phyloP scores from a whole-genome alignment of 2,329 filamentous ascomycete species.

The Periconia sp. region DNA sequence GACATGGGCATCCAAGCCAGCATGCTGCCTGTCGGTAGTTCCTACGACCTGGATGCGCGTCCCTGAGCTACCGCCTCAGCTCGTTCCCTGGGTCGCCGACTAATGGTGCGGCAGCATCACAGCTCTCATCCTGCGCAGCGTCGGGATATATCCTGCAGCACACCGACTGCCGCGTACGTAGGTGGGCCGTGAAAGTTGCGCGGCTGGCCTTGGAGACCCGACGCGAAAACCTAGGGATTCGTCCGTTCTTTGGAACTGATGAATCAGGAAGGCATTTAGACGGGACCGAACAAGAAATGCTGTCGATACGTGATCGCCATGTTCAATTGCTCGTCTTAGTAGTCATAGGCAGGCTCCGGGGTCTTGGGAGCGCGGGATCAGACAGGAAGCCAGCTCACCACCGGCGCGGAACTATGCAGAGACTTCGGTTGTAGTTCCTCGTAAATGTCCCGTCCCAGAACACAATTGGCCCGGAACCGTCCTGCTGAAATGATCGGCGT shows the following conservation, averaged over 20 bases:
- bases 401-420: neutral
- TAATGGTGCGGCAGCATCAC: neutral
- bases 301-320: neutral
- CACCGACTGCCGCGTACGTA: too few relatives aligned
- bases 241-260: neutral
- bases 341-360: too few relatives aligned
- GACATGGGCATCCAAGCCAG: too few relatives aligned
- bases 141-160: too few relatives aligned
- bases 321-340: too few relatives aligned
- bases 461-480: neutral
- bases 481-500: neutral
- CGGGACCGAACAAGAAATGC: neutral
- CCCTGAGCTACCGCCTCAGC: neutral
- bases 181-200: neutral
- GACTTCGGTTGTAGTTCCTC: neutral
- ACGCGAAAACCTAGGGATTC: neutral
- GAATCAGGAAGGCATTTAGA: neutral
- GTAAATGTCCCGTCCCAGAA: neutral
- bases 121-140: neutral
- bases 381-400: neutral
- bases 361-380: neutral
- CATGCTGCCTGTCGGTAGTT: too few relatives aligned
- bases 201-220: neutral
- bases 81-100: neutral
- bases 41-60: neutral